These are phyloP conservation scores for Papiliotrema fonsecae DNA, from an alignment of 1,284 basidiomycete genomes.

Conservation along the genomic window DNA sequence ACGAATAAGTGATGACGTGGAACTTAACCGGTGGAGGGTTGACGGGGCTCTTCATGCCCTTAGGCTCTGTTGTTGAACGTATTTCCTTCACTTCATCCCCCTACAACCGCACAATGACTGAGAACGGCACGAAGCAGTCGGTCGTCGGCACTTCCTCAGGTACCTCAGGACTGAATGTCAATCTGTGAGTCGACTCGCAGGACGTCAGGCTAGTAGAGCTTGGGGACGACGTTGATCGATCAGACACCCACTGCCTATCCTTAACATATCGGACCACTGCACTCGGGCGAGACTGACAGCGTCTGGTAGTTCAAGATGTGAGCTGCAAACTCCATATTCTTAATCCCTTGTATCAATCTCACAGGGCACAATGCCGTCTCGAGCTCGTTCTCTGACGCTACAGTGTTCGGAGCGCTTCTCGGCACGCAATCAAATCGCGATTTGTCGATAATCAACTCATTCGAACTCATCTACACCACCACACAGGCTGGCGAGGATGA, in stretches of 20 bases:
- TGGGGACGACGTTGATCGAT: conserved; percentile 8
- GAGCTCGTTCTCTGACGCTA: neutral
- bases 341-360: no score
- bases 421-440: conserved; percentile 90
- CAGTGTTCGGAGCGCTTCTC: conserved; percentile 91
- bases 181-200: conserved; percentile 25
- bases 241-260: conserved; percentile 91
- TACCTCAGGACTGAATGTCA: conserved; percentile 41
- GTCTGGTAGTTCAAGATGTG: conserved; percentile 13
- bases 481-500: conserved; percentile 12
- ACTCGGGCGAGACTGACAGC: conserved; percentile 61
- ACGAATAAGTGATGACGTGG: conserved; percentile 6
- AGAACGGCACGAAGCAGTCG: no score
- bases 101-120: no score
- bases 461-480: conserved; percentile 65
- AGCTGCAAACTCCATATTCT: no score
- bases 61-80: no score
- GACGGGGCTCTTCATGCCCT: no score
- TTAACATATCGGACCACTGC: conserved; percentile 94
- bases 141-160: conserved; percentile 7
- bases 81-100: no score
- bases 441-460: conserved; percentile 93
- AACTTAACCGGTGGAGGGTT: no score
- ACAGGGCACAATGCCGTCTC: no score
- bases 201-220: neutral